These are phyloP conservation scores for Psophocarpus tetragonolobus DNA, from an alignment of 306 rosid genomes.

Conservation along the genomic window DNA sequence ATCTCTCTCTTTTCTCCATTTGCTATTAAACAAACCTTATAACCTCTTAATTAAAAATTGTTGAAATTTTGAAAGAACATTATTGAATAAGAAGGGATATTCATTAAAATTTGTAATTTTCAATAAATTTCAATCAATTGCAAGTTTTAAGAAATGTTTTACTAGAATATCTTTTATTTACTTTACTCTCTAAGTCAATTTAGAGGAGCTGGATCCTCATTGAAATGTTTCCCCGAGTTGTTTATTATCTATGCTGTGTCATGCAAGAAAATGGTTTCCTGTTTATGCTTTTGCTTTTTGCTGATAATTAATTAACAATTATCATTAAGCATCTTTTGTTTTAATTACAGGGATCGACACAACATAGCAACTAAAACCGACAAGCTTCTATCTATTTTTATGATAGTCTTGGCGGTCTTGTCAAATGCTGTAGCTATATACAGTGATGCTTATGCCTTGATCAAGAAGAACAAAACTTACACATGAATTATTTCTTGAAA, in stretches of 20 bases:
- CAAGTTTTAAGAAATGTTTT: too few species aligned
- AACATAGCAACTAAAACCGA: constrained; percentile 71
- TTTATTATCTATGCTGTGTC: not conserved
- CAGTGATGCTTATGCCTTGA: constrained; percentile 73
- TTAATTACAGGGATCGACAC: constrained; percentile 63
- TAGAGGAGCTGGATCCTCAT: not conserved
- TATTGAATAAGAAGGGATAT: too few species aligned
- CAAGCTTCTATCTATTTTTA: constrained; percentile 58
- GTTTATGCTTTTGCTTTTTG: constrained; percentile 10
- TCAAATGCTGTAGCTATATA: constrained; percentile 78
- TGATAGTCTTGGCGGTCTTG: constrained; percentile 79
- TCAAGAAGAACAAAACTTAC: constrained; percentile 50
- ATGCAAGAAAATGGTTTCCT: not conserved
- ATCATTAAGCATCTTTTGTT: not conserved
- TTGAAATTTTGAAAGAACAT: too few species aligned
- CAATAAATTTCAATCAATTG: too few species aligned
- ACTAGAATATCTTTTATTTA: not conserved
- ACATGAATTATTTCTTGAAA: constrained; percentile 26
- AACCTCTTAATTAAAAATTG: too few species aligned
- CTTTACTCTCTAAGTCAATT: not conserved
- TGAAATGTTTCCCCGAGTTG: not conserved
- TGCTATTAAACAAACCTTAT: too few species aligned
- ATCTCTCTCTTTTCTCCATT: too few species aligned
- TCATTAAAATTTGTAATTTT: too few species aligned
- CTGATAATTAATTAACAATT: constrained; percentile 3